Evolutionary conservation across 305 asterid genomes (phyloP).

Genomic region (Fraxinus paxiana): DNA sequence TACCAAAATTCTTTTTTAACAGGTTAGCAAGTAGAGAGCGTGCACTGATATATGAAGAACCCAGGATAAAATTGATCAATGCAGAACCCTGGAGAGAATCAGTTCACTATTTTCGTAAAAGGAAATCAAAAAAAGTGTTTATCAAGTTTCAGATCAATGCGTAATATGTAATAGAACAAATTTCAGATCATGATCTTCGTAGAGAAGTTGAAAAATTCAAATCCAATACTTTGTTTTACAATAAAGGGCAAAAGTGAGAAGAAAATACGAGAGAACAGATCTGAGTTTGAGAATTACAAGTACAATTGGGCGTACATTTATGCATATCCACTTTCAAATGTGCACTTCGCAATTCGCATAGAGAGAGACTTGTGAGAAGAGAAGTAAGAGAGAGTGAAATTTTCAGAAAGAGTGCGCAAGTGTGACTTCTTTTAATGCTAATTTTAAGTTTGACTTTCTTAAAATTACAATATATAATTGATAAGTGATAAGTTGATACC

Average conservation of each 20-base stretch:
- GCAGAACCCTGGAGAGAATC: neutral
- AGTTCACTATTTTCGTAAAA: neutral
- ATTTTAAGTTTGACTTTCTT: conserved; percentile 18
- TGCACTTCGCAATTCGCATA: neutral
- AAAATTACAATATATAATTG: conserved; percentile 13
- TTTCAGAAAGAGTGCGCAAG: conserved; percentile 19
- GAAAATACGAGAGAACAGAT: conserved; percentile 21
- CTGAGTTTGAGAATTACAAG: conserved; percentile 18
- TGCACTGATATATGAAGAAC: conserved; percentile 23
- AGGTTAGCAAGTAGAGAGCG: conserved; percentile 1
- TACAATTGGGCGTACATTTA: neutral
- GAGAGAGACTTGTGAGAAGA: conserved; percentile 12
- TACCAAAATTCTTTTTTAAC: conserved; percentile 19
- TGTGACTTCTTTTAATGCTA: conserved; percentile 11
- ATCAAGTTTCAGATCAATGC: neutral
- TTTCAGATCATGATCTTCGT: neutral
- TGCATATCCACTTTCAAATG: neutral
- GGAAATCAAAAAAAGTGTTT: neutral
- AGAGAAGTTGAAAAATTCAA: conserved; percentile 6
- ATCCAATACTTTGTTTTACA: conserved; percentile 1
- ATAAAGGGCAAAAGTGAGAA: neutral
- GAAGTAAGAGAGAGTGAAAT: conserved; percentile 12
- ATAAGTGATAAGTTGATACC: conserved; percentile 35
- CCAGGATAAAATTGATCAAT: conserved; percentile 23
- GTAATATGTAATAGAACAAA: neutral